A percentile compares a stretch with the other conserved stretches of the same genome.
Evolutionary conservation across 768 basidiomycete genomes (phyloP).

Genomic region (Russula lepida): DNA sequence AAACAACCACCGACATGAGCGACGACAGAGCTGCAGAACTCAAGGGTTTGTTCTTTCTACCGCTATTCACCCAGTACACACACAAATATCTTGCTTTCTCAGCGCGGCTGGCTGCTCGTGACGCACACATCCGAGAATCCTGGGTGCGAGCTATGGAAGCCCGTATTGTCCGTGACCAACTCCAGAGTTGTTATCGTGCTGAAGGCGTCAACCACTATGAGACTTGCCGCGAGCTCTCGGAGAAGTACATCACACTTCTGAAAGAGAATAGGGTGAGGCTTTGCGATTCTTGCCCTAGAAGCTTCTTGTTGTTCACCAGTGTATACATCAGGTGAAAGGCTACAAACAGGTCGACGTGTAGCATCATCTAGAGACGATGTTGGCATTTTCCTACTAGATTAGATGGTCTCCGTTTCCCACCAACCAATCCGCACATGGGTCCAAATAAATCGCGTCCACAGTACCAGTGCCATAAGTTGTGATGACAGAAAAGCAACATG

Average conservation of each 20-base stretch:
- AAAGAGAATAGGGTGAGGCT: slow-evolving; percentile 70
- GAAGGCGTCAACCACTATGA: slow-evolving; percentile 93
- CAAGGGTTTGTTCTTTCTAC: slow-evolving; percentile 33
- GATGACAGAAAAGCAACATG: slow-evolving; percentile 21
- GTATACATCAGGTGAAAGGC: slow-evolving; percentile 62
- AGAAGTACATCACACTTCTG: slow-evolving; percentile 75
- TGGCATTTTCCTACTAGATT: slow-evolving; percentile 2
- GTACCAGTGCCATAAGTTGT: background rate
- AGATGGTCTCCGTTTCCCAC: background rate
- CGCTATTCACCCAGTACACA: background rate
- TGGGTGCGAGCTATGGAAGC: slow-evolving; percentile 95
- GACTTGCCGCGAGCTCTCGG: slow-evolving; percentile 78
- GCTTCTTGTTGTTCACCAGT: background rate
- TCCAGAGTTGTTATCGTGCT: slow-evolving; percentile 78
- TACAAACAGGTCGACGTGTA: slow-evolving; percentile 70
- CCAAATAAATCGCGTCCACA: background rate
- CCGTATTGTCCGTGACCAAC: slow-evolving; percentile 78
- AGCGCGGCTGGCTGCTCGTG: slow-evolving; percentile 64
- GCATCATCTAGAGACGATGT: background rate
- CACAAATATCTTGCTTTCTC: background rate
- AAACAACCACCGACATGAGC: slow-evolving; percentile 35
- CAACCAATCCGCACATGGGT: background rate
- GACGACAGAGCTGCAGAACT: slow-evolving; percentile 36
- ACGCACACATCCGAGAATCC: slow-evolving; percentile 75
- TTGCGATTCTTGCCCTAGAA: slow-evolving; percentile 2